Evolutionary conservation across 2,329 filamentous ascomycete species (phyloP), one percentile per base, ranked within the genome.

Genomic region (Penicillium expansum): DNA sequence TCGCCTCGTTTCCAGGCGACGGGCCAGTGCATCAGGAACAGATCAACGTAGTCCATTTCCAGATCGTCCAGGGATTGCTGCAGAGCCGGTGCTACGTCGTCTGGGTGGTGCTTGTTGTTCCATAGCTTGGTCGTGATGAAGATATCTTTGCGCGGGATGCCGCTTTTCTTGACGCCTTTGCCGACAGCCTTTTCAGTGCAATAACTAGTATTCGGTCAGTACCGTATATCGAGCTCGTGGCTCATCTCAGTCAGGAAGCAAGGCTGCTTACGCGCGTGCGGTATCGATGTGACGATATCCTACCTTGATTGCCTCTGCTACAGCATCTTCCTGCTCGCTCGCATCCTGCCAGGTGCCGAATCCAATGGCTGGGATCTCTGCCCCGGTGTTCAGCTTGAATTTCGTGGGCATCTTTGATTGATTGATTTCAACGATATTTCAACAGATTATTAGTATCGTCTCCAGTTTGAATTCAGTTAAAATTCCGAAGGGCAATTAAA

Each of bases 21-120:
- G 0, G 83, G 83, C 80, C 82, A 90, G 73, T 89, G 86, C 69
- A 91, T 88, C 56, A 90, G 78, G 71, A 83, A 89, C 11, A 90
- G 77, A 69, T 90, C 87, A 56, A 90, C 77, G 69, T 90, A 89
- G 57, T 86, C 86, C 38, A 86, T 76, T 13, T 80, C 82, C 65
- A 89, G 80, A 66, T 85, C 81, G 68, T 85, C 80, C 51, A 89
- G 77, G 41, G 86, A 86, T 39, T 83, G 79, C 60, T 82, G 79
- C 47, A 86, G 81, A 60, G 86, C 86, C 61, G 81, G 75, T 57
- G 82, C 77, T 16, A 89, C 87, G 65, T 86, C 83, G 65, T 86
- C 80, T 0, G 81, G 82, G 60, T 82, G 79, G 67, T 87, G 84
- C 65, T 75, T 80, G 71, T 84, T 86, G 74, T 86, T 87, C 85